Evolutionary conservation across 163 green algal genomes (phyloP).

Genomic region (Scenedesmus sp.): DNA sequence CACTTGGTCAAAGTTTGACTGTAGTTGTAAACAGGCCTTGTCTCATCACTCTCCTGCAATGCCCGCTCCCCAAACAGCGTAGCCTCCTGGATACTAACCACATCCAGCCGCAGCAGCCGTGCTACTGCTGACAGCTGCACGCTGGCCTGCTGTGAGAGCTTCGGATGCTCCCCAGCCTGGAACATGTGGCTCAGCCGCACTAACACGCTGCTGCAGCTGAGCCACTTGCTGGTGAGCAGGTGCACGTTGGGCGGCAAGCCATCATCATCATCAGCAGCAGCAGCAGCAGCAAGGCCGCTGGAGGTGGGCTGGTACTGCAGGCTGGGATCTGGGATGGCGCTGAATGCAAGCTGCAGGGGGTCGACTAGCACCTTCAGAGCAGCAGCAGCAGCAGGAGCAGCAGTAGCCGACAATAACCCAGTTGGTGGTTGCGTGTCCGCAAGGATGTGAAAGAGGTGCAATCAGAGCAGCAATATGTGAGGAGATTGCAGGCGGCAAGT

Average conservation of each 20-base stretch:
- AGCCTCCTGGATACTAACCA: background rate
- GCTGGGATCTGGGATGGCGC: background rate
- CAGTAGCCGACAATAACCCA: background rate
- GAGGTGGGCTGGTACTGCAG: background rate
- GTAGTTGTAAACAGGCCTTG: background rate
- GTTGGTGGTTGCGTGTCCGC: background rate
- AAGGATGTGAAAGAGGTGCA: background rate
- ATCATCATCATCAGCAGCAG: no score
- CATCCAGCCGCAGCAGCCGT: constrained; percentile 20
- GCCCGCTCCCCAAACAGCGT: constrained; percentile 28
- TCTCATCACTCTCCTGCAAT: background rate
- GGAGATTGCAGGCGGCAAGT: no score
- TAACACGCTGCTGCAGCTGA: constrained; percentile 52
- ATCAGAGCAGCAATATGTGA: background rate
- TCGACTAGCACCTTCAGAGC: constrained; percentile 67
- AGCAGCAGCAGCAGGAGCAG: background rate
- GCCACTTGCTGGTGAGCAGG: constrained; percentile 70
- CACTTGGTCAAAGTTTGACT: background rate
- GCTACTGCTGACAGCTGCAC: constrained; percentile 41
- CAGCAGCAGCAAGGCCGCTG: background rate
- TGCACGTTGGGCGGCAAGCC: constrained; percentile 67
- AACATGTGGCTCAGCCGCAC: constrained; percentile 75
- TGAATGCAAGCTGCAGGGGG: constrained; percentile 64
- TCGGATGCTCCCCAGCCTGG: constrained; percentile 55
- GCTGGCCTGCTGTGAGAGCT: constrained; percentile 17